These are phyloP conservation scores for Globisporangium yorkense DNA, from an alignment of 352 stramenopile species.

Conservation along the genomic window DNA sequence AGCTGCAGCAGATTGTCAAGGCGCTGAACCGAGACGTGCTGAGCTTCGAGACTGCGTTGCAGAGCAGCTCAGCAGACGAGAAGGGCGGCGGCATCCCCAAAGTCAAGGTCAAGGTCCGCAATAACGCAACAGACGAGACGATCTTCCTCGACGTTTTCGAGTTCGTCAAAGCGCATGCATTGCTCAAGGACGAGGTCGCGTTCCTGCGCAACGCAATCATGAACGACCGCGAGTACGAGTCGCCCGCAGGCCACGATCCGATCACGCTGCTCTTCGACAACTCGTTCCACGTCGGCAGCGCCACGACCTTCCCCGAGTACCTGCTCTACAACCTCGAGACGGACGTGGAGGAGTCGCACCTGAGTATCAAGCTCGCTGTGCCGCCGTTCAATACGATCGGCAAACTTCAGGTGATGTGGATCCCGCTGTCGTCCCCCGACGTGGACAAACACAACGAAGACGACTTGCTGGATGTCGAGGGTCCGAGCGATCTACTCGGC, in stretches of 20 bases:
- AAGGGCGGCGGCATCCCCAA: conserved; percentile 61
- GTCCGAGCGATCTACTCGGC: conserved; percentile 70
- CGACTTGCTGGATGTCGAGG: conserved; percentile 68
- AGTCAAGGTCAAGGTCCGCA: conserved; percentile 90
- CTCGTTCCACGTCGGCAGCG: conserved; percentile 89
- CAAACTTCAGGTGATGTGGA: conserved; percentile 89
- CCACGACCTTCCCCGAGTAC: conserved; percentile 91
- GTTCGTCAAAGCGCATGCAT: conserved; percentile 84
- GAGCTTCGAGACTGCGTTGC: conserved; percentile 89
- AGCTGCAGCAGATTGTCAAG: conserved; percentile 90
- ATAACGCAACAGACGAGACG: conserved; percentile 82
- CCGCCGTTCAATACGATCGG: conserved; percentile 92
- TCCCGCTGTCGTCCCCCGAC: conserved; percentile 74
- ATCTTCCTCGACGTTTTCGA: conserved; percentile 93
- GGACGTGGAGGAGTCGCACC: conserved; percentile 83
- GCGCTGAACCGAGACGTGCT: conserved; percentile 88
- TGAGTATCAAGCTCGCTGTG: conserved; percentile 89
- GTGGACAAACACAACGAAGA: conserved; percentile 60
- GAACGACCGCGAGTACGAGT: conserved; percentile 83
- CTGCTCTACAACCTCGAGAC: conserved; percentile 91
- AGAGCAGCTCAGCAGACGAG: conserved; percentile 50
- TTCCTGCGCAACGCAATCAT: conserved; percentile 90
- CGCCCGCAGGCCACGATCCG: conserved; percentile 82
- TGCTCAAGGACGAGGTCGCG: conserved; percentile 83
- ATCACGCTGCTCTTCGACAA: conserved; percentile 92